Evolutionary conservation across 2,329 filamentous ascomycete genomes (phyloP), one percentile per base, ranked within the genome.

Genomic region (Aspergillus cejpii): DNA sequence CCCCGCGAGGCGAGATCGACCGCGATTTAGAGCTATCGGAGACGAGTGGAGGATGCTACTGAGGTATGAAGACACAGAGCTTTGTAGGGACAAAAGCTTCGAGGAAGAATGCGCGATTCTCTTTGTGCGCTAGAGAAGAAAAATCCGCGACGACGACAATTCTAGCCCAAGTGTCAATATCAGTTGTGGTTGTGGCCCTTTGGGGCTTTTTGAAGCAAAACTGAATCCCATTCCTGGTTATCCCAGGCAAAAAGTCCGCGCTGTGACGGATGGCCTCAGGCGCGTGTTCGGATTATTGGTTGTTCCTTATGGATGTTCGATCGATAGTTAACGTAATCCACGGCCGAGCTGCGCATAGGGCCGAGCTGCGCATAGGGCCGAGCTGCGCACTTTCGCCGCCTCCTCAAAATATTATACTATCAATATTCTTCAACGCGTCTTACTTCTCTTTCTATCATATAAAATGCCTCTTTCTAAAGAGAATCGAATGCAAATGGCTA

Each of bases 221-320:
- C 14, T 26, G 26, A 50, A 45, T 47, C 45, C 50, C 31, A 15
- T 19, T 34, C 15, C 31, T 34, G 31, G 31, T n/a, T 47, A 44
- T 54, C 50, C 45, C 48, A 53, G 45, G 48, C 51, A 56, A 56
- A 34, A 55, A 54, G 53, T 53, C 51, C 52, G 48, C 50, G 48
- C 50, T 48, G 45, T 48, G 43, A 26, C 47, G 42, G 10, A 7
- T 34, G 49, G 54, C 52, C 54, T 56, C 43, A 56, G 54, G 52
- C 52, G 50, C 48, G 50, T 54, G 19, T 19, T 6, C 54, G 54
- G 54, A 55, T 39, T 53, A 51, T 49, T 21, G 8, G 11, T 50
- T 23, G 24, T 24, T 39, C 49, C 47, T 43, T 4, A 2, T 5
- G 15, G 2, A 19, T 34, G 31, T 15, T 31, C 17, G 28, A 14